These are phyloP conservation scores for Ogataea trehalophila DNA, from an alignment of 805 yeast species.

Conservation along the genomic window DNA sequence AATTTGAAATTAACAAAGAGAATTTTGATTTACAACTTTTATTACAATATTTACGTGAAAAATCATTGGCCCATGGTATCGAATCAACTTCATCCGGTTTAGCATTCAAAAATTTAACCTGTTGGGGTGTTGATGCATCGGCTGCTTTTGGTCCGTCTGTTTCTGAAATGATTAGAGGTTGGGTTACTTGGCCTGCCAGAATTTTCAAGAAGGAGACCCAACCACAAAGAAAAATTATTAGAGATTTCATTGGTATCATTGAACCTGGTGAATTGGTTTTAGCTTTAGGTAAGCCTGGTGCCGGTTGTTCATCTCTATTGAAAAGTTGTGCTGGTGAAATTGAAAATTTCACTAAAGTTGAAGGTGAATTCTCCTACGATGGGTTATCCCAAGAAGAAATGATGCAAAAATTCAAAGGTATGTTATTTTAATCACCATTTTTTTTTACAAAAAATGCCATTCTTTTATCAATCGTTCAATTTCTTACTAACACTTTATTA, in stretches of 20 bases:
- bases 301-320: constrained; percentile 72
- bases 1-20: constrained; percentile 39
- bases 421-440: constrained; percentile 1
- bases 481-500: constrained; percentile 8
- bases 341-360: constrained; percentile 38
- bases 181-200: constrained; percentile 26
- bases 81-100: constrained; percentile 48
- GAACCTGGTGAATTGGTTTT: constrained; percentile 64
- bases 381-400: constrained; percentile 57
- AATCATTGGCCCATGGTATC: constrained; percentile 40
- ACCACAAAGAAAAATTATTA: constrained; percentile 34
- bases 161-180: constrained; percentile 36
- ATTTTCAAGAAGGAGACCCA: constrained; percentile 29
- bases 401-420: constrained; percentile 49
- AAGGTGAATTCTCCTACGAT: constrained; percentile 57
- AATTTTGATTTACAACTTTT: constrained; percentile 43
- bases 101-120: constrained; percentile 39
- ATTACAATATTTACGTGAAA: constrained; percentile 34
- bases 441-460: not conserved
- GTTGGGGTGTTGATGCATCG: constrained; percentile 48
- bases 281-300: constrained; percentile 72
- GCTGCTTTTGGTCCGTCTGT: constrained; percentile 48
- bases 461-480: too few relatives aligned
- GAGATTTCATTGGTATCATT: constrained; percentile 37
- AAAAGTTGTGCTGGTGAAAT: constrained; percentile 56